Base-by-base conservation (phyloP, 1,139 yeast genomes). In the Saccharomyces pastorianus region DNA sequence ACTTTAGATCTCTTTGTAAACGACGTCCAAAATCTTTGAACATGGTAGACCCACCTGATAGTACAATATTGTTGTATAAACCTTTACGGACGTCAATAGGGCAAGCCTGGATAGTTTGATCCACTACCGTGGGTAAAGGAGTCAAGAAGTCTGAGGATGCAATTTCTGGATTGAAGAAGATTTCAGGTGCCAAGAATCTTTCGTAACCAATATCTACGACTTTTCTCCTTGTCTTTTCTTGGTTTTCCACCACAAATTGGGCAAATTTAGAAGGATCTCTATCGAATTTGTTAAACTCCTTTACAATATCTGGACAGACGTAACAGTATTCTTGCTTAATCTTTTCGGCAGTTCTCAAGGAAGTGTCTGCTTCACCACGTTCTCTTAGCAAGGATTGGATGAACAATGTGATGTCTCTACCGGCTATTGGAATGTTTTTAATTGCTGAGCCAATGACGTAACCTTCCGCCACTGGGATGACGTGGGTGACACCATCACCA, bases 81-180 rank as follows among this genome's bases (percentile, higher is more conserved):
- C 96, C 96, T 72, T 93, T 91, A 74, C 99, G 88, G 49, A 95
- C 99, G 76, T 95, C 99, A 63, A 95, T 90, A 57, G 99, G 99
- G 46, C 96, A 85, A 14, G 93, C 80, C 74, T 93, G 98, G 60
- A 95, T 91, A 20, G 93, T 97, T 63, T 83, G 88, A 72, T 95
- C 99, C 51, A 95, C 98, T 14, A 89, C 95, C 14, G 82, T 84
- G 48, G 99, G 99, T 59, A 95, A 80, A 48, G 99, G 99, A 3
- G 97, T 93, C 65, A 95, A 76, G 76, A 86, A 95, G 71, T 95
- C 99, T 14, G 96, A 84, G 7, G 96, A 86, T 54, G 95, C 95
- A 63, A 95, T 93, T 72, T 95, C 99, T 13, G 99, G 99, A 70
- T 89, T 90, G 81, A 95, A 95, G 74, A 95, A 95, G 65, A 95